Base-by-base conservation (phyloP, 441 rosid genomes). In the Croton setiger region DNA sequence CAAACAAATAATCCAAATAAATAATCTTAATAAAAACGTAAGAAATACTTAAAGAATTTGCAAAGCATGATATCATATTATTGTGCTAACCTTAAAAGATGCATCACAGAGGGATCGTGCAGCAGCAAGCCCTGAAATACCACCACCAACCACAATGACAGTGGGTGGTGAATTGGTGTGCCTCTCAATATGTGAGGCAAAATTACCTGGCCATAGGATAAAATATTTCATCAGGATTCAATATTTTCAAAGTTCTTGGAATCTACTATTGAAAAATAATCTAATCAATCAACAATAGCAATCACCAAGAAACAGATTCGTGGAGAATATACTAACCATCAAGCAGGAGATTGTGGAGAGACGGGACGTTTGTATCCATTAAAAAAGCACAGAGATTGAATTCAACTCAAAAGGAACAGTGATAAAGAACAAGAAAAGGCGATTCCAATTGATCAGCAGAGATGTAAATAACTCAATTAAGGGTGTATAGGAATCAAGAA, bases 51-150 rank as follows among this genome's bases (percentile, higher is more conserved):
- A 9, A 63, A 71, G 21, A 47, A 62, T 15, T 31, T 43, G 60
- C 39, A 51, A 37, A 41, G 23, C 54, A 39, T 56, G 21, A 23
- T 15, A 45, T 53, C n/a, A 9, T 23, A 64, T 27, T 14, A 60
- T 53, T 20, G 64, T 53, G 18, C 70, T 78, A 61, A 86, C 96
- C 83, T 86, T 81, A 62, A 89, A 82, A 70, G 88, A 83, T 45
- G 93, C 87, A 75, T 86, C 88, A 56, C 74, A 70, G 51, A 91
- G 97, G 67, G 69, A 71, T 53, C 87, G 81, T 45, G 97, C 96
- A 55, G 97, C 96, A 52, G 97, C 89, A 54, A 91, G 83, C 60
- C 97, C 97, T 9, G 96, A 89, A 68, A 91, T 88, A 63, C 97
- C 97, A 73, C 86, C 86, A 21, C 96, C 97, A 69, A 91, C 84